Conservation (phyloP, 257 asterid genomes). For the Petrea volubilis region DNA sequence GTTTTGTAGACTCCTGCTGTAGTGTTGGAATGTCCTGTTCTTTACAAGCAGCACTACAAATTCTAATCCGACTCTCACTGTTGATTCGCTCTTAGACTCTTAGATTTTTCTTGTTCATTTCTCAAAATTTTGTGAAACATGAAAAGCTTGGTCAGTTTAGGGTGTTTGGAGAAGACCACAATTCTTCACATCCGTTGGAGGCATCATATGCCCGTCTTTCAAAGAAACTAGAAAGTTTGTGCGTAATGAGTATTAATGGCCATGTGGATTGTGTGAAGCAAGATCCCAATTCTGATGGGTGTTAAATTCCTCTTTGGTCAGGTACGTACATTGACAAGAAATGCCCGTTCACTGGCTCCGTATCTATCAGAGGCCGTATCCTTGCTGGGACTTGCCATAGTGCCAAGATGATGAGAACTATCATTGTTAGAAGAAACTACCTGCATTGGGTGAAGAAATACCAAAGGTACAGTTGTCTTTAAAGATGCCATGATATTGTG, state of each 20-base stretch:
- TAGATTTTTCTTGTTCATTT: background rate
- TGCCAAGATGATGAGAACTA: conserved; percentile 54
- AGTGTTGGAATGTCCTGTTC: background rate
- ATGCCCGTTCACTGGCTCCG: conserved; percentile 44
- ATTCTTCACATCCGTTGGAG: background rate
- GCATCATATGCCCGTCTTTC: background rate
- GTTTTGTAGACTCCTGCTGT: background rate
- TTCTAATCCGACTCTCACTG: background rate
- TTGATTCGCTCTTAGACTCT: background rate
- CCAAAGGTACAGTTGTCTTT: conserved; percentile 31
- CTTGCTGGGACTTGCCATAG: conserved; percentile 53
- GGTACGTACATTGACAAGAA: conserved; percentile 41
- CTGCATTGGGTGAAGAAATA: conserved; percentile 53
- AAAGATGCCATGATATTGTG: background rate
- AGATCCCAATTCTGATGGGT: background rate
- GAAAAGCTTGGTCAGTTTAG: background rate
- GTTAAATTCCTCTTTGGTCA: background rate
- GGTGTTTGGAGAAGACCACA: background rate
- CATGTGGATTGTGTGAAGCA: no score
- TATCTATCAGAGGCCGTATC: no score
- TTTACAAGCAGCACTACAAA: background rate
- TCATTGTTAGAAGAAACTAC: conserved; percentile 49
- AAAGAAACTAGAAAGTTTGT: background rate
- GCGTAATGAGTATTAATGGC: background rate
- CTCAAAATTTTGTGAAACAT: background rate